Conservation (phyloP, 345 rosid species). For the Bruguiera parviflora region DNA sequence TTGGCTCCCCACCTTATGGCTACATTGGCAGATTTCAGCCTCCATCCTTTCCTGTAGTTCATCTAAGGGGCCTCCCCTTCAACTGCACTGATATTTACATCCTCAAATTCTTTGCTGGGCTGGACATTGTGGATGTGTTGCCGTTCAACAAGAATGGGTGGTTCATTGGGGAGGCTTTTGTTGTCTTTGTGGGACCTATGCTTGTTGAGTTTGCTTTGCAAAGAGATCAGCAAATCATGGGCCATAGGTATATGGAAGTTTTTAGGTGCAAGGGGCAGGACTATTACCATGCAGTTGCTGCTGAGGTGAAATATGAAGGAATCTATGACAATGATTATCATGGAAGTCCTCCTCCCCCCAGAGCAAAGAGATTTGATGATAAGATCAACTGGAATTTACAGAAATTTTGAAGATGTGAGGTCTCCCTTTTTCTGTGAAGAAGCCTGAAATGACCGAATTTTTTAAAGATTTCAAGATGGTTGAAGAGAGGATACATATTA, state of each 20-base stretch:
- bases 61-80: conserved; percentile 91
- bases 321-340: conserved; percentile 60
- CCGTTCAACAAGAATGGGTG: conserved; percentile 72
- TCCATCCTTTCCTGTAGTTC: conserved; percentile 77
- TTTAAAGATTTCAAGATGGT: conserved; percentile 56
- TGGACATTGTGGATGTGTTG: conserved; percentile 83
- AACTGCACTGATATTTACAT: conserved; percentile 82
- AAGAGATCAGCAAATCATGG: conserved; percentile 81
- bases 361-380: conserved; percentile 55
- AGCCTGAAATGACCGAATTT: conserved; percentile 63
- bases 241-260: conserved; percentile 83
- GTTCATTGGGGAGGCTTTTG: conserved; percentile 88
- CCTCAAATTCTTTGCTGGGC: conserved; percentile 87
- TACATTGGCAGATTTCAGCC: conserved; percentile 55
- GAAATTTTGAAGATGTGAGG: conserved; percentile 89
- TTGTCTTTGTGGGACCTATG: conserved; percentile 64
- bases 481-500: conserved; percentile 64
- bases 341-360: conserved; percentile 67
- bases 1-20: conserved; percentile 55
- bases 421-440: conserved; percentile 76
- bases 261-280: conserved; percentile 80
- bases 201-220: conserved; percentile 88
- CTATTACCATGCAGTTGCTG: conserved; percentile 80
- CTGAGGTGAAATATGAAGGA: conserved; percentile 76
- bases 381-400: conserved; percentile 73